Evolutionary conservation across 768 basidiomycete genomes (phyloP).

Genomic region (Dictyophora rubrovolvata): DNA sequence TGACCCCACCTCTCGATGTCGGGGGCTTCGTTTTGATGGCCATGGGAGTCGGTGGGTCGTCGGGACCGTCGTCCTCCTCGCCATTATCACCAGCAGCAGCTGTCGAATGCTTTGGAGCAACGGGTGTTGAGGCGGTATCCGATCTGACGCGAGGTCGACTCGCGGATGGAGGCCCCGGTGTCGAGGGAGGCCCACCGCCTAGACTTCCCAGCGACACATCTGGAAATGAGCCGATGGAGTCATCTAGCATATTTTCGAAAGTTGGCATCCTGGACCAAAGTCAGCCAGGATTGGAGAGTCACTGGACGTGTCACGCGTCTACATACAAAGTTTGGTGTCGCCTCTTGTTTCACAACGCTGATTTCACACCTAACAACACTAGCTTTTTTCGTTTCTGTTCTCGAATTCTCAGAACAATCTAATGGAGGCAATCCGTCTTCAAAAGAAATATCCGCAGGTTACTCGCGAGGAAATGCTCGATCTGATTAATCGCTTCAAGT

Average conservation of each 20-base stretch:
- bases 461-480: conserved; percentile 90
- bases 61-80: conserved; percentile 21
- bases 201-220: conserved; percentile 55
- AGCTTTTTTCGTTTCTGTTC: background rate
- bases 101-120: background rate
- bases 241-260: background rate
- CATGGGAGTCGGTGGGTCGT: conserved; percentile 40
- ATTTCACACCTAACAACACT: no score
- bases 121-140: conserved; percentile 1
- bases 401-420: conserved; percentile 5
- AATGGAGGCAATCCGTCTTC: conserved; percentile 80
- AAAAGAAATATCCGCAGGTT: conserved; percentile 88
- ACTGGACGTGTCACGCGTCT: no score
- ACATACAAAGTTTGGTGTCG: no score
- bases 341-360: no score
- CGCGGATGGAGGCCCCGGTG: conserved; percentile 11
- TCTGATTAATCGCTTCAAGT: conserved; percentile 95
- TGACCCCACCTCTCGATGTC: conserved; percentile 28
- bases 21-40: conserved; percentile 35
- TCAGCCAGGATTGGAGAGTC: no score
- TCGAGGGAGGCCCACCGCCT: conserved; percentile 12
- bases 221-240: conserved; percentile 37
- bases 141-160: background rate
- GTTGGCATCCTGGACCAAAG: background rate
- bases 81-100: background rate